Base-by-base conservation (phyloP, 192 early-diverging fungal genomes). In the Mortierella antarctica region DNA sequence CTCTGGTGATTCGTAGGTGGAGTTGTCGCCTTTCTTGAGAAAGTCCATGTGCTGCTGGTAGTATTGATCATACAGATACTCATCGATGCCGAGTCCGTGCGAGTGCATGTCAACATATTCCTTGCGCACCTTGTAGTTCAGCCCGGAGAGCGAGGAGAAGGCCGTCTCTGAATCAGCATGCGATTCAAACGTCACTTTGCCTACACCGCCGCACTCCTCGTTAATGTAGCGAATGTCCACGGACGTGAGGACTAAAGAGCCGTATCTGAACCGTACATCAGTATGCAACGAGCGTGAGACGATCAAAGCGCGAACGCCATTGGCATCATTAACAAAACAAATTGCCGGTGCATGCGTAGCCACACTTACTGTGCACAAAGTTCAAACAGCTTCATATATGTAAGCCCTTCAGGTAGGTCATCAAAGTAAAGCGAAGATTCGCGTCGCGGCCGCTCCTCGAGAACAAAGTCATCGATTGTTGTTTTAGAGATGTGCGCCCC, bases 211-310 rank as follows among this genome's bases (percentile, higher is more conserved):
- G 55, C 77, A 80, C 10, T 67, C 58, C 23, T 72, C 70, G 15
- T 80, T 71, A 41, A 80, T 72, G 14, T 80, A 68, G 4, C 77
- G 77, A 59, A 80, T 71, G 15, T 80, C 77, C 11, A 80, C 77
- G 2, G 70, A 80, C 0, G 57, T 51, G 20, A 80, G 60, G 23
- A 80, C 54, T 18, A 80, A 39, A 0, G 77, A 55, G 5, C 77
- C 77, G 47, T 68, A 80, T 6, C 77, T 80, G 48, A 40, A 2
- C 1, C 21, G 18, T 58, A 17, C 21, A 41, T 42, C 7, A 31
- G 3, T 31, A 31, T 31, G 31, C 31, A 31, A 31, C 31, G 31
- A 31, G 23, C 20, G 39, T 13, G 23, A 15, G 5, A 58, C 14
- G 31, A 11, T 20, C 21, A 31, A 58, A 58, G 18, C 17, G 20